phyloP scores from a whole-genome alignment of 768 basidiomycete species.

The Lactarius akahatsu region DNA sequence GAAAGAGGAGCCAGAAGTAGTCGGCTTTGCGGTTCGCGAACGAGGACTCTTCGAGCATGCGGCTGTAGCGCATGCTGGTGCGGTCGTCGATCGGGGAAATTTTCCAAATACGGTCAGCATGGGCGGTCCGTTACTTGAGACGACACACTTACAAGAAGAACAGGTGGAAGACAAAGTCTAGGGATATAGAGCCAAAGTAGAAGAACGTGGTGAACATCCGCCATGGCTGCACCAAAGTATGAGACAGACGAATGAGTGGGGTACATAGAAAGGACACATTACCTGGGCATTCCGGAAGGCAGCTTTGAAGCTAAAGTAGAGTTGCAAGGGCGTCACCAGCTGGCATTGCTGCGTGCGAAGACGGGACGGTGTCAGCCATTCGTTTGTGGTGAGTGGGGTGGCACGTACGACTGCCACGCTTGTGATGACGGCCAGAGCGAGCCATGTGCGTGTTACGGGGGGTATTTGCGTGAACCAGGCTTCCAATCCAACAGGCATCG shows the following conservation, averaged over 20 bases:
- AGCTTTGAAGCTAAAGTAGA: constrained; percentile 89
- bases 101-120: not conserved
- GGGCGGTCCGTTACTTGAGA: not conserved
- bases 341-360: constrained; percentile 74
- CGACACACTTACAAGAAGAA: constrained; percentile 87
- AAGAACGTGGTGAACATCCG: constrained; percentile 88
- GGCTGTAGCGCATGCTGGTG: constrained; percentile 91
- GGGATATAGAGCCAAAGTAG: constrained; percentile 90
- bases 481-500: constrained; percentile 82
- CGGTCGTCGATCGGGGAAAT: not conserved
- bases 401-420: constrained; percentile 81
- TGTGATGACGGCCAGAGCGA: constrained; percentile 71
- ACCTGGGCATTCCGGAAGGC: constrained; percentile 83
- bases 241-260: constrained; percentile 12
- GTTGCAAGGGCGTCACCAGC: constrained; percentile 82
- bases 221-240: constrained; percentile 62
- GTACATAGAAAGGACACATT: constrained; percentile 27
- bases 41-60: constrained; percentile 95
- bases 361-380: constrained; percentile 1
- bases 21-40: constrained; percentile 90
- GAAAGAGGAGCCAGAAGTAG: constrained; percentile 90
- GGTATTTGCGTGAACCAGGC: constrained; percentile 91
- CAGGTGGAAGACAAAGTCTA: constrained; percentile 95
- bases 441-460: constrained; percentile 87
- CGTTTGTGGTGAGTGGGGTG: not conserved